Evolutionary conservation across 2,329 filamentous ascomycete species (phyloP).

Genomic region (Niveomyces coronatus): DNA sequence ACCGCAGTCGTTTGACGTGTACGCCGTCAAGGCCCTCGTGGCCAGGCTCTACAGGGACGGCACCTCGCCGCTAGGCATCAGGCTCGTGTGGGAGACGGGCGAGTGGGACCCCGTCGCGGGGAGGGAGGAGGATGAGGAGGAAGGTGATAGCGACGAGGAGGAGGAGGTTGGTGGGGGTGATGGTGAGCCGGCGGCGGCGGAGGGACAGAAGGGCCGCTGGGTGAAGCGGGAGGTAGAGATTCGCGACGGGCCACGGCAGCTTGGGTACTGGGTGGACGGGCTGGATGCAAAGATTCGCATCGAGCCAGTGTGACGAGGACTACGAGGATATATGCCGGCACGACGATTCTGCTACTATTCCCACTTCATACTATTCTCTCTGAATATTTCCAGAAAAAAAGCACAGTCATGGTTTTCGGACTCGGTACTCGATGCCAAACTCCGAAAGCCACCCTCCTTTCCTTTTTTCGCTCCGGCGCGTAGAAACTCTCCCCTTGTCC

Average conservation of each 20-base stretch:
- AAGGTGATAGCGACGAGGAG: slow-evolving; percentile 42
- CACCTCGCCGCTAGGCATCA: slow-evolving; percentile 51
- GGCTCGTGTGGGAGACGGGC: slow-evolving; percentile 77
- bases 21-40: slow-evolving; percentile 69
- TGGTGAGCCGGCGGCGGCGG: slow-evolving; percentile 11
- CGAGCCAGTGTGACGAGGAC: slow-evolving; percentile 36
- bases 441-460: no score
- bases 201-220: slow-evolving; percentile 44
- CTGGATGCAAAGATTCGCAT: slow-evolving; percentile 61
- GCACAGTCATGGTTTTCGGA: no score
- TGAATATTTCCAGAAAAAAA: no score
- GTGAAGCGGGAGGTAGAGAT: slow-evolving; percentile 72
- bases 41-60: slow-evolving; percentile 62
- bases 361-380: no score
- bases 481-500: no score
- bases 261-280: slow-evolving; percentile 77
- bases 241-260: slow-evolving; percentile 64
- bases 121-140: slow-evolving; percentile 45
- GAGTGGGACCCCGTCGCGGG: slow-evolving; percentile 74
- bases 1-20: slow-evolving; percentile 70
- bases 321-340: slow-evolving; percentile 17
- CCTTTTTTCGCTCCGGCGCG: no score
- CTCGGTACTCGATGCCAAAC: no score
- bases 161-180: slow-evolving; percentile 22
- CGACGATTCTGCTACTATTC: slow-evolving; percentile 15